phyloP scores from a whole-genome alignment of 2,329 filamentous ascomycete genomes.

The Endocalyx cinctus region DNA sequence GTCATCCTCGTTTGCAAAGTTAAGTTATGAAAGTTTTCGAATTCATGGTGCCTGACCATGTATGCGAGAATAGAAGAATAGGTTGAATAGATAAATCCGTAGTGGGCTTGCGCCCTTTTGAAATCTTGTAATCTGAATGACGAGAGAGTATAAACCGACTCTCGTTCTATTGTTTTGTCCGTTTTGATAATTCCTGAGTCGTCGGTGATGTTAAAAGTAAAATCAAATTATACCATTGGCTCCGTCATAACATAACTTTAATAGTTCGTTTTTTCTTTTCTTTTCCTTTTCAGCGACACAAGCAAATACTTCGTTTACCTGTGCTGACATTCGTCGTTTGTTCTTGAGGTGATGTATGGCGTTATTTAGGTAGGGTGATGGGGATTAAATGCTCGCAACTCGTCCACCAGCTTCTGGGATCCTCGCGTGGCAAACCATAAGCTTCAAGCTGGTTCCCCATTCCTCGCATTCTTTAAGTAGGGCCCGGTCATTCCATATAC shows the following conservation, averaged over 20 bases:
- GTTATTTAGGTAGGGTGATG: conserved; percentile 1
- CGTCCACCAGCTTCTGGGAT: conserved; percentile 57
- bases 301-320: conserved; percentile 1
- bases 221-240: conserved; percentile 2
- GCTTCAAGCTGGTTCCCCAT: conserved; percentile 79
- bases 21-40: too few species aligned
- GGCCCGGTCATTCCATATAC: conserved; percentile 74
- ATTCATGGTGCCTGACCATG: too few species aligned
- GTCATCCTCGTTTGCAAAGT: too few species aligned
- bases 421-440: conserved; percentile 87
- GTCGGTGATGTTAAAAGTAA: conserved; percentile 1
- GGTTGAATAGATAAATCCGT: conserved; percentile 10
- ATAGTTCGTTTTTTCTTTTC: too few species aligned
- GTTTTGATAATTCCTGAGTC: conserved; percentile 5
- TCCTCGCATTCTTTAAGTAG: conserved; percentile 82
- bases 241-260: too few species aligned
- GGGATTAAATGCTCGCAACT: conserved; percentile 42
- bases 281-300: conserved; percentile 6
- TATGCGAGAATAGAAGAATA: too few species aligned
- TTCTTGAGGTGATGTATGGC: too few species aligned
- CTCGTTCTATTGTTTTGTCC: conserved; percentile 12
- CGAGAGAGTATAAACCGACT: too few species aligned
- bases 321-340: too few species aligned
- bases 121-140: too few species aligned
- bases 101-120: conserved; percentile 22